Evolutionary conservation across 208 protist genomes (phyloP).

Genomic region (Leishmania guyanensis): DNA sequence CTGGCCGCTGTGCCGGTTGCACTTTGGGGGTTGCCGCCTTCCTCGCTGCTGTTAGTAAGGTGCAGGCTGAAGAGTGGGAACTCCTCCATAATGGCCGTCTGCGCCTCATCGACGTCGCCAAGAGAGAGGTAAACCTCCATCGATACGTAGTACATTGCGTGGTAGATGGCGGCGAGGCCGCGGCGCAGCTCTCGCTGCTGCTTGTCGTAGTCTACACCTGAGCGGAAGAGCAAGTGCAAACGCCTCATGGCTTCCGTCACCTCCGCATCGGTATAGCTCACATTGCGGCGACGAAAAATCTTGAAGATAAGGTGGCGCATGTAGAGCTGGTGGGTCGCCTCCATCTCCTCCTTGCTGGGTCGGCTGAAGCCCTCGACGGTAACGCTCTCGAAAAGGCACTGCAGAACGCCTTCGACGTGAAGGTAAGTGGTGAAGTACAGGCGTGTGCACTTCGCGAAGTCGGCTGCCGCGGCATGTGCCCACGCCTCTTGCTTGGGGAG

Average conservation of each 20-base stretch:
- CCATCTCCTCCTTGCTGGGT: slow-evolving; percentile 50
- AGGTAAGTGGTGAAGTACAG: slow-evolving; percentile 58
- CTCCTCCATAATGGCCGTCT: too few species aligned
- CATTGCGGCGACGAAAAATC: slow-evolving; percentile 54
- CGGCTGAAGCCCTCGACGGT: slow-evolving; percentile 43
- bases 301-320: slow-evolving; percentile 70
- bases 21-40: not conserved
- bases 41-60: not conserved
- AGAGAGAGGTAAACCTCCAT: slow-evolving; percentile 65
- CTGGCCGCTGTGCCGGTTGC: not conserved
- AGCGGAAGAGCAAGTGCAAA: slow-evolving; percentile 48
- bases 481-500: slow-evolving; percentile 29
- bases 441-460: slow-evolving; percentile 32
- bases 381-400: slow-evolving; percentile 57
- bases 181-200: slow-evolving; percentile 42
- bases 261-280: slow-evolving; percentile 48
- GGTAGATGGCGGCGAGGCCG: slow-evolving; percentile 40
- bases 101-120: slow-evolving; percentile 37
- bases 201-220: slow-evolving; percentile 42
- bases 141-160: slow-evolving; percentile 57
- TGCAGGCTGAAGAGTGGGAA: slow-evolving; percentile 10
- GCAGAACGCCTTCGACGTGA: slow-evolving; percentile 52
- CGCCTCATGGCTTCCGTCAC: slow-evolving; percentile 34
- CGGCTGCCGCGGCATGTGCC: slow-evolving; percentile 8
- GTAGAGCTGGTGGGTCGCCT: slow-evolving; percentile 53